Evolutionary conservation across 805 yeast species (phyloP), one percentile per base, ranked within the genome.

Genomic region (Jamesozyma hellenica): DNA sequence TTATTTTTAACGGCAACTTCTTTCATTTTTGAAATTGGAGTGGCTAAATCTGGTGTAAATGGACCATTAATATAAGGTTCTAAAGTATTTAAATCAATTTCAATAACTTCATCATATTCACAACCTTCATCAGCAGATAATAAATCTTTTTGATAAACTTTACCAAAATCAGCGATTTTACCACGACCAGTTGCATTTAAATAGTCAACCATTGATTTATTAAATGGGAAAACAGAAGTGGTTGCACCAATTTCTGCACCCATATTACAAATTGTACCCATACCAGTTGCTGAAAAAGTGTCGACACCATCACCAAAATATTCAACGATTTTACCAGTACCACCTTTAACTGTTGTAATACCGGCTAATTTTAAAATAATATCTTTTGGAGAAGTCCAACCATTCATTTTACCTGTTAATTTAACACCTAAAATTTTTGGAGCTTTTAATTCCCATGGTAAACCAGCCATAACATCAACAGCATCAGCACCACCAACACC

Each of bases 401-500:
- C 96, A 60, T 75, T 77, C 76, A 88, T 73, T 59, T 71, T 72
- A 63, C 97, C 97, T 45, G 94, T 84, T 58, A 88, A 76, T 69
- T 88, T 85, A 58, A 88, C 95, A 71, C 97, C 97, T 55, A 90
- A 66, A 56, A 87, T 75, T 71, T 84, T 86, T 59, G 97, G 97
- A 44, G 96, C 96, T 74, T 88, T 88, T 61, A 88, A 77, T 71
- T 88, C 97, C 97, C 97, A 88, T 42, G 97, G 82, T 51, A 86
- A 74, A 59, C 82, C 82, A 45, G 96, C 84, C 79, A 88, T 77
- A 45, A 86, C 96, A 64, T 88, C 97, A 52, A 88, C 97, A 47
- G 96, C 96, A 66, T 88, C 97, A 51, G 97, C 97, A 75, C 97
- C 97, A 74, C 96, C 97, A 52, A 90, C 96, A 76, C 96, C 97